Evolutionary conservation across 192 early-diverging fungal genomes (phyloP).

Genomic region (Coemansia sp.): DNA sequence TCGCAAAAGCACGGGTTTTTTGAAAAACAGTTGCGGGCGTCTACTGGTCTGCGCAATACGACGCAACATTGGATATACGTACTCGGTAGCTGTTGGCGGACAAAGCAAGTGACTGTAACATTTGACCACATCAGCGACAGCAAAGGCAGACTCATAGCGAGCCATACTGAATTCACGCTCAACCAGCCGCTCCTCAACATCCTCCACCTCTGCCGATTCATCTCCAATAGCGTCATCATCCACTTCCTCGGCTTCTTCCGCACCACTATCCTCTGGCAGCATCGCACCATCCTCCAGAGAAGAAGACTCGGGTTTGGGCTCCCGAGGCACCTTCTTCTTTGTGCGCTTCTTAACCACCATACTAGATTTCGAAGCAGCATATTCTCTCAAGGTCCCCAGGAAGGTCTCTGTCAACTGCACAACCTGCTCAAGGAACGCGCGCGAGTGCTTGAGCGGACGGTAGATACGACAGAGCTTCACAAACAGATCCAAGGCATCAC

Average conservation of each 20-base stretch:
- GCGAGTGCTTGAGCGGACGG: constrained; percentile 25
- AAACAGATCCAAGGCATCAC: constrained; percentile 46
- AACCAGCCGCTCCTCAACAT: constrained; percentile 13
- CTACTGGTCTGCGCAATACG: constrained; percentile 32
- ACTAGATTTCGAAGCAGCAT: constrained; percentile 20
- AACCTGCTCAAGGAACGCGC: constrained; percentile 33
- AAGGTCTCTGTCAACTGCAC: constrained; percentile 38
- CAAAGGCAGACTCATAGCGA: constrained; percentile 36
- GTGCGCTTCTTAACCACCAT: constrained; percentile 28
- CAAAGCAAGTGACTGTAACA: constrained; percentile 28
- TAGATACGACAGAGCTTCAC: constrained; percentile 36
- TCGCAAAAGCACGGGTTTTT: constrained; percentile 17
- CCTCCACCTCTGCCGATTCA: not conserved
- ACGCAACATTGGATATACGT: constrained; percentile 39
- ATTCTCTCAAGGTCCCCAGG: constrained; percentile 17
- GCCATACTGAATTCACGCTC: constrained; percentile 29
- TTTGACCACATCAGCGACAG: constrained; percentile 27
- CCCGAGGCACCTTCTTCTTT: constrained; percentile 13
- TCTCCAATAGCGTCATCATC: constrained; percentile 2
- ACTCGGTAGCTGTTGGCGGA: constrained; percentile 29
- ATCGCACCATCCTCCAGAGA: not conserved
- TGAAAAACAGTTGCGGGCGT: constrained; percentile 38
- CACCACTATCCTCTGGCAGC: not conserved
- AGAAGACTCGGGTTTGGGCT: not conserved
- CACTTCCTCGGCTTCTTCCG: not conserved